phyloP scores from a whole-genome alignment of 1,139 yeast genomes.

The Hemisphaericaspora xylanilytica region DNA sequence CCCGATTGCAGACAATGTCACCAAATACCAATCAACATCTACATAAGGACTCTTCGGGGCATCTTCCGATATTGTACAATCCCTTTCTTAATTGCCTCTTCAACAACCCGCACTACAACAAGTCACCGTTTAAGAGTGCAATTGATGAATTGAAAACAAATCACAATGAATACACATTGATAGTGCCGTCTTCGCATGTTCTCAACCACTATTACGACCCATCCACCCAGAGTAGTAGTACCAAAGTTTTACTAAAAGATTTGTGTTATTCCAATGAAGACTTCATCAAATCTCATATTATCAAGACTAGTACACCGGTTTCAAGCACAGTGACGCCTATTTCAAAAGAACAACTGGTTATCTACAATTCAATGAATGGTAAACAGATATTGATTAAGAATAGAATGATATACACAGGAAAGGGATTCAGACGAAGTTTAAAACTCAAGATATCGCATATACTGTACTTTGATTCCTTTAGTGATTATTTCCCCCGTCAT shows the following conservation, averaged over 20 bases:
- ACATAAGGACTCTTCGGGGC: slow-evolving; percentile 13
- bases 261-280: slow-evolving; percentile 60
- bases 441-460: slow-evolving; percentile 44
- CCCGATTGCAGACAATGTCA: neutral
- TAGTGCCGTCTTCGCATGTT: slow-evolving; percentile 59
- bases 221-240: slow-evolving; percentile 30
- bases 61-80: slow-evolving; percentile 49
- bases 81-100: slow-evolving; percentile 68
- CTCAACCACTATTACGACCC: slow-evolving; percentile 53
- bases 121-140: slow-evolving; percentile 50
- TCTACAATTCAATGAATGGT: slow-evolving; percentile 59
- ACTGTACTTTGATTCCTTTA: slow-evolving; percentile 43
- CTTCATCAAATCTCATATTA: slow-evolving; percentile 68
- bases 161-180: slow-evolving; percentile 51
- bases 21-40: neutral
- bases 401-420: slow-evolving; percentile 52
- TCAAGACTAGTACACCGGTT: slow-evolving; percentile 36
- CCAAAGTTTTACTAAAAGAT: slow-evolving; percentile 45
- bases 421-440: slow-evolving; percentile 54
- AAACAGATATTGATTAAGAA: slow-evolving; percentile 58
- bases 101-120: slow-evolving; percentile 58
- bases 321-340: slow-evolving; percentile 38
- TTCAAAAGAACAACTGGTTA: slow-evolving; percentile 41
- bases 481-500: slow-evolving; percentile 49
- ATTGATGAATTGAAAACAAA: slow-evolving; percentile 36